Evolutionary conservation across 768 basidiomycete genomes (phyloP), one percentile per base, ranked within the genome.

Genomic region (Termitomyces sp.): DNA sequence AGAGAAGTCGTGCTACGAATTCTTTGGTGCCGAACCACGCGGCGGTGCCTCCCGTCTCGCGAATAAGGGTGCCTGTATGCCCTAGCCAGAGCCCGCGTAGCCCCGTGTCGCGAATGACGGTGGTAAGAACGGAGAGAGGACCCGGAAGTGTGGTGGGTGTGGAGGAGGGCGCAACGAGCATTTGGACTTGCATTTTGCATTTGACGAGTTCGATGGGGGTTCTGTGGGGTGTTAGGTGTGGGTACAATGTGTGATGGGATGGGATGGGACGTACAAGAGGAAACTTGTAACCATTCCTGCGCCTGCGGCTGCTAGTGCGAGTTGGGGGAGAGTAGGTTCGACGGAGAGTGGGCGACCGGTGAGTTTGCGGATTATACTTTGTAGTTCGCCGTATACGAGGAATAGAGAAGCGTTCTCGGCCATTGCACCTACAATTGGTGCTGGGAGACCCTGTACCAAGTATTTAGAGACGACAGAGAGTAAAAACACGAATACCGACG

Each of bases 151-250:
- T 53, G 33, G 68, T 50, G 15, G 63, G 29, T 31, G 58, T 33
- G 3, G 64, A 35, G 6, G 64, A 25, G 15, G 62, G 63, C 0
- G 60, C 32, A 3, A 65, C 60, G 32, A 96, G 83, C 82, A 92
- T 88, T 66, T 96, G 94, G 2, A 97, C 95, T 69, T 97, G 95
- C 94, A 98, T 96, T 69, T 93, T 92, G 75, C 94, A 97, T 72
- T 98, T 97, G 55, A 98, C 83, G 46, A 97, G 86, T 64, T 97
- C 95, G 53, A 98, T 87, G 1, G 95, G 95, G 0, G 94, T 97
- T 27, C 91, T 93, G 25, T 13, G 29, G 20, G 31, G 41, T 36
- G 18, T 58, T 22, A 5, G 10, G n/a, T 2, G 6, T 23, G 7
- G 2, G 11, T 15, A 23, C 50, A 58, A 18, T n/a, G n/a, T n/a